These are phyloP conservation scores for Grosmannia clavigera DNA, from an alignment of 2,329 filamentous ascomycete genomes.

Conservation along the genomic window DNA sequence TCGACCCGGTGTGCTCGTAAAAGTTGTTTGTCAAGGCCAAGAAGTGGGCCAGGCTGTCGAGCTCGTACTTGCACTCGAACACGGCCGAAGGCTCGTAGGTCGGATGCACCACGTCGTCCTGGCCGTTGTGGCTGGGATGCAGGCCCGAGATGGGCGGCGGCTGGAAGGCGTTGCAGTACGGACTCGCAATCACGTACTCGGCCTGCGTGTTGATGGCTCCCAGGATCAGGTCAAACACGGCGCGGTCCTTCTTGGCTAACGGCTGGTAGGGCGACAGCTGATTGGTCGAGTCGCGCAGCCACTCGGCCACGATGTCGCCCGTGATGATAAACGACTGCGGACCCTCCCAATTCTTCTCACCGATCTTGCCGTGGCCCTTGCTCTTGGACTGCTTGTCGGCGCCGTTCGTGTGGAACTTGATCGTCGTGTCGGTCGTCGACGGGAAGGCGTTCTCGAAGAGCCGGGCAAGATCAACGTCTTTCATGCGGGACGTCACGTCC, in stretches of 20 bases:
- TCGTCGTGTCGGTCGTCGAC: constrained; percentile 79
- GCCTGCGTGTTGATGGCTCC: constrained; percentile 42
- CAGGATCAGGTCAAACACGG: constrained; percentile 45
- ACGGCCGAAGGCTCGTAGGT: constrained; percentile 72
- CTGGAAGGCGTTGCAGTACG: constrained; percentile 98
- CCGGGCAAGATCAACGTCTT: constrained; percentile 76
- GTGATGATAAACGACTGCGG: constrained; percentile 87
- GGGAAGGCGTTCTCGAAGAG: constrained; percentile 94
- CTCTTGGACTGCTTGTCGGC: constrained; percentile 18
- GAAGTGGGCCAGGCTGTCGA: constrained; percentile 90
- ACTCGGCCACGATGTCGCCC: constrained; percentile 85
- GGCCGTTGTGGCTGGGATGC: constrained; percentile 57
- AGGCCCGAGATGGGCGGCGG: constrained; percentile 77
- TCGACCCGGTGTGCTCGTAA: constrained; percentile 64
- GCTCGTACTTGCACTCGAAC: constrained; percentile 98
- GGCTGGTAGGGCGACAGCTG: constrained; percentile 84
- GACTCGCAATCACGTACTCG: constrained; percentile 86
- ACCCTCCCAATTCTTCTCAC: constrained; percentile 62
- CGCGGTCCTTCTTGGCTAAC: constrained; percentile 68
- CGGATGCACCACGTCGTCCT: constrained; percentile 76
- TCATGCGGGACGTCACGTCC: constrained; percentile 67
- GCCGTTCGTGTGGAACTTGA: constrained; percentile 71
- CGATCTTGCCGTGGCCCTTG: constrained; percentile 21
- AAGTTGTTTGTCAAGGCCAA: constrained; percentile 79
- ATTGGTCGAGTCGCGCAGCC: constrained; percentile 84